phyloP scores from a whole-genome alignment of 2,329 filamentous ascomycete genomes.

The Podosphaera fusca region DNA sequence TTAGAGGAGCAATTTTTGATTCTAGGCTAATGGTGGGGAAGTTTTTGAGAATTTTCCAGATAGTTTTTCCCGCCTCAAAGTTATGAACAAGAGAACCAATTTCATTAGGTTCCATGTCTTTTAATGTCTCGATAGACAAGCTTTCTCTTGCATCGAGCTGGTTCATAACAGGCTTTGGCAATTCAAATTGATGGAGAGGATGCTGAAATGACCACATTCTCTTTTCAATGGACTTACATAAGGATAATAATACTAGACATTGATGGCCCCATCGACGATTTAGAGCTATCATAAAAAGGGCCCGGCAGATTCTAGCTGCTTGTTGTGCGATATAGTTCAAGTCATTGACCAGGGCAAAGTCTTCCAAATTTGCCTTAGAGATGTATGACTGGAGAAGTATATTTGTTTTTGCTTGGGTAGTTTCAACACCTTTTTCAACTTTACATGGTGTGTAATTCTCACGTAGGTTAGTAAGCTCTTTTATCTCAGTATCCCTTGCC shows the following conservation, averaged over 20 bases:
- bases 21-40: constrained; percentile 85
- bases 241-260: constrained; percentile 68
- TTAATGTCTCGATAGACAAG: constrained; percentile 52
- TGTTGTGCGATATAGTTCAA: constrained; percentile 91
- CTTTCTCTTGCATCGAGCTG: constrained; percentile 66
- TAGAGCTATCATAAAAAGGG: constrained; percentile 90
- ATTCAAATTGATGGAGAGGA: constrained; percentile 82
- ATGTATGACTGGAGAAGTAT: constrained; percentile 89
- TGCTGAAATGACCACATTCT: constrained; percentile 89
- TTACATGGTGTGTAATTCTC: constrained; percentile 50
- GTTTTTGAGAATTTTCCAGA: constrained; percentile 61
- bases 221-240: constrained; percentile 95
- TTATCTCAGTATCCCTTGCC: constrained; percentile 68
- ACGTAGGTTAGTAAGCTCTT: constrained; percentile 57
- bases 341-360: constrained; percentile 84
- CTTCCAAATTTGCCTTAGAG: constrained; percentile 64
- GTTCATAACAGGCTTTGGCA: constrained; percentile 60
- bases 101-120: constrained; percentile 82
- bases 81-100: constrained; percentile 87
- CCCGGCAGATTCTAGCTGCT: constrained; percentile 76
- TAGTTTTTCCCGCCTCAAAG: constrained; percentile 59
- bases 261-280: constrained; percentile 92
- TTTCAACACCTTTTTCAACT: constrained; percentile 27
- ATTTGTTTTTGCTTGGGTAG: constrained; percentile 78
- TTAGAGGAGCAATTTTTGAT: constrained; percentile 83